These are phyloP conservation scores for Hyaloscypha hepaticicola DNA, from an alignment of 495 filamentous ascomycete genomes.

Conservation along the genomic window DNA sequence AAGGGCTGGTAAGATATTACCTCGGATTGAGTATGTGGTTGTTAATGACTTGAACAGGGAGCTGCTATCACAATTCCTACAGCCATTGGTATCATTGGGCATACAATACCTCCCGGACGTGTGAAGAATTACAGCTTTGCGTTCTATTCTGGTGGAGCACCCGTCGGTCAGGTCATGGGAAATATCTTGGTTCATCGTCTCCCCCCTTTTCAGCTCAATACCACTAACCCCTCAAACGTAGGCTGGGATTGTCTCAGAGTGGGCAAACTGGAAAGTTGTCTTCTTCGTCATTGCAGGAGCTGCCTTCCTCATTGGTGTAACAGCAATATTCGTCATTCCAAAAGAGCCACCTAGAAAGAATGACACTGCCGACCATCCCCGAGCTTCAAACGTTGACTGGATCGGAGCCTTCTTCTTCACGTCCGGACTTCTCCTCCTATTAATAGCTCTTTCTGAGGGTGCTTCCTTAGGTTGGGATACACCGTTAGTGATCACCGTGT, in stretches of 20 bases:
- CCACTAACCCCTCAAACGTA: neutral
- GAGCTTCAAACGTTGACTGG: slow-evolving; percentile 56
- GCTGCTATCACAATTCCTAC: slow-evolving; percentile 65
- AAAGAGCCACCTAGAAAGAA: slow-evolving; percentile 42
- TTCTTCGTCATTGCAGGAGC: slow-evolving; percentile 67
- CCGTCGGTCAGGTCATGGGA: slow-evolving; percentile 25
- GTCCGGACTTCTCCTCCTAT: slow-evolving; percentile 56
- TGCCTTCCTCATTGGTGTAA: slow-evolving; percentile 55
- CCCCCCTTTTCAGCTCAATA: neutral
- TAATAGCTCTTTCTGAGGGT: slow-evolving; percentile 64
- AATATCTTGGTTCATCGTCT: slow-evolving; percentile 22
- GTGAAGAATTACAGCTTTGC: slow-evolving; percentile 64
- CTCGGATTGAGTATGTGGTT: slow-evolving; percentile 12
- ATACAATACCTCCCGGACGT: slow-evolving; percentile 58
- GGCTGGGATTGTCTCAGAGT: slow-evolving; percentile 52
- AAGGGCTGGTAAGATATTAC: slow-evolving; percentile 59
- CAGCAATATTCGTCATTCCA: slow-evolving; percentile 66
- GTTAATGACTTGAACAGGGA: slow-evolving; percentile 53
- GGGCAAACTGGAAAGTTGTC: slow-evolving; percentile 59
- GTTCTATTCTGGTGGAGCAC: slow-evolving; percentile 29
- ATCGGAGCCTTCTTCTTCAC: slow-evolving; percentile 64
- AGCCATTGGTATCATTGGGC: slow-evolving; percentile 62
- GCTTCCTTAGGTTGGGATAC: slow-evolving; percentile 67
- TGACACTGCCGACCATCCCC: slow-evolving; percentile 28
- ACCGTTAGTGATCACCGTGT: slow-evolving; percentile 62